Evolutionary conservation across 2,329 filamentous ascomycete species (phyloP), one percentile per base, ranked within the genome.

Genomic region (Paecilomyces sp.): DNA sequence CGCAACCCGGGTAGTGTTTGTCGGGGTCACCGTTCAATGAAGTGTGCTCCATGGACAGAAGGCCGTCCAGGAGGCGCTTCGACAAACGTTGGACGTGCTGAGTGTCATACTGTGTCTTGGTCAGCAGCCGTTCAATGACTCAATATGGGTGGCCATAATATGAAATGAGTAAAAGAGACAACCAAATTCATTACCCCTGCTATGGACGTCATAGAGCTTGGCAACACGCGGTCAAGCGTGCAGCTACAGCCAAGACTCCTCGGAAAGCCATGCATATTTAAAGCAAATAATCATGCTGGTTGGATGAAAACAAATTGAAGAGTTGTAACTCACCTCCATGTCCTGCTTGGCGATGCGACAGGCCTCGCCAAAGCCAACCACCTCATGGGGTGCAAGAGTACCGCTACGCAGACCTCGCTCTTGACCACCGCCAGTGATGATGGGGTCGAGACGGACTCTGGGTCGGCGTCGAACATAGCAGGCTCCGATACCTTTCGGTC

Each of bases 361-460:
- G 59, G 94, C 94, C 79, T 97, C 94, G 62, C 94, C 94, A 72
- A 99, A 95, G 33, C 94, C 94, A 64, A 95, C 92, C 55, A 91
- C 88, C 61, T 97, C 81, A 33, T 92, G 87, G 56, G 94, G 93
- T 34, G 94, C 91, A 41, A 99, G 82, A 4, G 94, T 99, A 64
- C 94, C 94, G 75, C 93, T 97, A 73, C 94, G 87, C 64, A 99
- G 79, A 66, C 94, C 94, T 81, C 94, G 85, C 80, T 99, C 94
- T 75, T 99, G 94, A 5, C 94, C 94, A 76, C 94, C 94, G 62
- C 94, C 94, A 59, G 87, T 95, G 78, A 99, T 99, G 73, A 99
- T 88, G 56, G 94, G 94, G 61, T 99, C 94, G 60, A 99, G 80
- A 76, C 94, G 90, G 66, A 99, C 94, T 74, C 93, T 88, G 1